phyloP scores from a whole-genome alignment of 208 protist species.

The Crithidia brevicula region DNA sequence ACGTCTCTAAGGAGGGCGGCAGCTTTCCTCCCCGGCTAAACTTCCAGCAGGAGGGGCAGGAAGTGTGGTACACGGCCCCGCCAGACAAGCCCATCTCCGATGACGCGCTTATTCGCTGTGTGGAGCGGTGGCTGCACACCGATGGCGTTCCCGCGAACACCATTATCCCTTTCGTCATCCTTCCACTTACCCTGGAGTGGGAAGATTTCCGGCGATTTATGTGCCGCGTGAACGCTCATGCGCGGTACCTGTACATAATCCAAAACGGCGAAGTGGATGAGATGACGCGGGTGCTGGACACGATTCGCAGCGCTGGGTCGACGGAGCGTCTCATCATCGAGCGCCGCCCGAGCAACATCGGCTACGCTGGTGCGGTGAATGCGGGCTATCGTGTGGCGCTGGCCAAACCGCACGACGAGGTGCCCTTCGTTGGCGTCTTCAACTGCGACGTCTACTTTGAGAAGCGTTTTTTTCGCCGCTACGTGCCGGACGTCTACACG shows the following conservation, averaged over 20 bases:
- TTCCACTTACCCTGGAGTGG: slow-evolving; percentile 18
- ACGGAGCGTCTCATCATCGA: slow-evolving; percentile 10
- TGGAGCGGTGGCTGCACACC: slow-evolving; percentile 15
- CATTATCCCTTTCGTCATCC: slow-evolving; percentile 21
- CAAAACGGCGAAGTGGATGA: slow-evolving; percentile 27
- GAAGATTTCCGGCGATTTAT: slow-evolving; percentile 20
- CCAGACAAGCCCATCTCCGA: slow-evolving; percentile 4
- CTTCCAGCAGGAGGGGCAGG: neutral
- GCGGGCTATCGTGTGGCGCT: slow-evolving; percentile 23
- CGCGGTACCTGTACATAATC: slow-evolving; percentile 20
- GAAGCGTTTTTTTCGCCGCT: slow-evolving; percentile 10
- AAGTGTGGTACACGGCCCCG: slow-evolving; percentile 9
- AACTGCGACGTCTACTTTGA: slow-evolving; percentile 27
- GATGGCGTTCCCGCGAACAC: slow-evolving; percentile 12
- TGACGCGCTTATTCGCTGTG: slow-evolving; percentile 9
- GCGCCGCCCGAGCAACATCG: slow-evolving; percentile 13
- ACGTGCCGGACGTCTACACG: slow-evolving; percentile 19
- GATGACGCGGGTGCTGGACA: slow-evolving; percentile 3
- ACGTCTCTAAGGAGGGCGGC: neutral
- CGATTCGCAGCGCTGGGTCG: slow-evolving; percentile 6
- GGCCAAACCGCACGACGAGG: slow-evolving; percentile 16
- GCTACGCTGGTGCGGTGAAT: slow-evolving; percentile 28
- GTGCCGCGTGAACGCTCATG: slow-evolving; percentile 24
- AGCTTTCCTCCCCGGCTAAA: neutral
- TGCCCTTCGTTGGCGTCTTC: slow-evolving; percentile 28